Base-by-base conservation (phyloP, 345 rosid genomes). In the Laguncularia racemosa region DNA sequence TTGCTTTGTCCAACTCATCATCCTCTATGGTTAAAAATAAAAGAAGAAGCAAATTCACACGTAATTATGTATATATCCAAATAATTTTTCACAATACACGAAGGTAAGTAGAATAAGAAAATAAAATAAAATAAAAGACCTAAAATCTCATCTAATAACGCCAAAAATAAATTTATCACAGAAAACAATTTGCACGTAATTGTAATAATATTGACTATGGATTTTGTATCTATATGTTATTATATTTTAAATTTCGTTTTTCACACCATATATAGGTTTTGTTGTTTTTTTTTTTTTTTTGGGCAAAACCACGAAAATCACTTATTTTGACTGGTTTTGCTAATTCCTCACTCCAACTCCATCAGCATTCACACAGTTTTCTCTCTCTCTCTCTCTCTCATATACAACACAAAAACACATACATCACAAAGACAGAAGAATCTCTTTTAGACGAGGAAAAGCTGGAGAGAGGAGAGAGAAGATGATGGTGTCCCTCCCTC, bases 251-350 rank as follows among this genome's bases (percentile, higher is more conserved):
- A 4, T 33, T 33, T 33, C 40, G 11, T 6, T 0, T 33, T 33
- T 7, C 40, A 33, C 40, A 6, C 40, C 40, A 33, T 33, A 33
- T 33, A 5, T 9, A 33, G n/a, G n/a, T n/a, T n/a, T n/a, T n/a
- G n/a, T n/a, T n/a, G n/a, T n/a, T n/a, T n/a, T n/a, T n/a, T n/a
- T n/a, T n/a, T n/a, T n/a, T n/a, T 26, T 2, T 26, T 26, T 26
- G 69, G 58, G 62, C 52, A 60, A 74, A 60, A 44, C 63, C 62
- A 21, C 54, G 63, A 33, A 48, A 60, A 66, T 57, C 59, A 52
- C 52, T 52, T 58, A 58, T 70, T 68, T 71, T 76, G 75, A 71
- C 81, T 69, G 63, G 47, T 52, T n/a, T n/a, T 53, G 20, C 55
- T 55, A 3, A 46, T 52, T 33, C 8, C 46, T 45, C 60, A 13